Evolutionary conservation across 2,329 filamentous ascomycete genomes (phyloP).

Genomic region (Trichoderma asperellum): DNA sequence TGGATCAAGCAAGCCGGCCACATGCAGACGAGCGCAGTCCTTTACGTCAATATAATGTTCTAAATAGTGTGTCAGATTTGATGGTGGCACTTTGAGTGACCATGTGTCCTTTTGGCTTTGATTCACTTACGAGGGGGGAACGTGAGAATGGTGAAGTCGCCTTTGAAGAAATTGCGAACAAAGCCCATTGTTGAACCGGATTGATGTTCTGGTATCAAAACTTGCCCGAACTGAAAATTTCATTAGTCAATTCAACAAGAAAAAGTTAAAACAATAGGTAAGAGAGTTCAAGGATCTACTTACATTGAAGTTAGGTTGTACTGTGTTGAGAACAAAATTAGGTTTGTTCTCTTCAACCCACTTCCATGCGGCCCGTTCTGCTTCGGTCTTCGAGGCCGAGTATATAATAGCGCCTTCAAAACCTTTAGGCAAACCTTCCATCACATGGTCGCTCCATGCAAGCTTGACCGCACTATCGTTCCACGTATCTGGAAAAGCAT

Average conservation of each 20-base stretch:
- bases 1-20: slow-evolving; percentile 35
- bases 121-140: neutral
- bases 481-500: neutral
- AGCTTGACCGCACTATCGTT: neutral
- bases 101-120: neutral
- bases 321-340: slow-evolving; percentile 35
- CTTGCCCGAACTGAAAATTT: neutral
- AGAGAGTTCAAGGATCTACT: neutral
- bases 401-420: slow-evolving; percentile 37
- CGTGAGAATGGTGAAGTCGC: neutral
- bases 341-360: slow-evolving; percentile 42
- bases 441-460: neutral
- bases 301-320: slow-evolving; percentile 33
- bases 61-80: neutral
- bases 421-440: neutral
- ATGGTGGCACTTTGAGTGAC: neutral
- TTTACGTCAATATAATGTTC: slow-evolving; percentile 32
- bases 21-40: slow-evolving; percentile 36
- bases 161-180: slow-evolving; percentile 1
- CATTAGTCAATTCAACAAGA: neutral
- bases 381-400: slow-evolving; percentile 42
- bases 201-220: neutral
- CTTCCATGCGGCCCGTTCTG: slow-evolving; percentile 43
- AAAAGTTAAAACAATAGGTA: neutral
- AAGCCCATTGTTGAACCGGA: slow-evolving; percentile 1